Conservation (phyloP, 331 rosid species). For the Malus hybrid region DNA sequence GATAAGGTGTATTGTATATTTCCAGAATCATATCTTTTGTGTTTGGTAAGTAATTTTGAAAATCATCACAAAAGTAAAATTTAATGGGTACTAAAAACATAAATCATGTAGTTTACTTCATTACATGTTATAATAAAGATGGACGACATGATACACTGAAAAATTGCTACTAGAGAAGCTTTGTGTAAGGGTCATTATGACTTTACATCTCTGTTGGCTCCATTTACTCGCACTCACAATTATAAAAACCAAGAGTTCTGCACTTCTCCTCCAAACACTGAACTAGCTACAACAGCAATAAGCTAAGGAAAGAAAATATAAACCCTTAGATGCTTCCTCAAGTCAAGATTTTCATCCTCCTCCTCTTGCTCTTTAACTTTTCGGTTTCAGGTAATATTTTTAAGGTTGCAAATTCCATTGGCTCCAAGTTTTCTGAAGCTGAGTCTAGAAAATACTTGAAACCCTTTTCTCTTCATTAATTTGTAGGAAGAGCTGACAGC, state of each 20-base stretch:
- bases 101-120: no score
- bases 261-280: conserved; percentile 14
- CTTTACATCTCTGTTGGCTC: conserved; percentile 21
- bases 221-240: conserved; percentile 23
- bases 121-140: no score
- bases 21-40: conserved; percentile 17
- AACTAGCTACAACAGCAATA: neutral
- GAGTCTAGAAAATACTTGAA: neutral
- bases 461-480: neutral
- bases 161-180: no score
- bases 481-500: conserved; percentile 9
- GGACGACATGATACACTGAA: no score
- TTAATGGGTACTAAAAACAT: no score
- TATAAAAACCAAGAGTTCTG: conserved; percentile 4
- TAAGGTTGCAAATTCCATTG: neutral
- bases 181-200: conserved; percentile 18
- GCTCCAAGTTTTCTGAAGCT: neutral
- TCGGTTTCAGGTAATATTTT: conserved; percentile 18
- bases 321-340: conserved; percentile 23
- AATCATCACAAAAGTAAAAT: no score
- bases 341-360: conserved; percentile 20
- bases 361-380: conserved; percentile 12
- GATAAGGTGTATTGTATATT: conserved; percentile 14
- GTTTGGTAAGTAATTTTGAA: no score
- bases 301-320: neutral